These are phyloP conservation scores for Allium cepa DNA, from an alignment of 106 monocot genomes.

Conservation along the genomic window DNA sequence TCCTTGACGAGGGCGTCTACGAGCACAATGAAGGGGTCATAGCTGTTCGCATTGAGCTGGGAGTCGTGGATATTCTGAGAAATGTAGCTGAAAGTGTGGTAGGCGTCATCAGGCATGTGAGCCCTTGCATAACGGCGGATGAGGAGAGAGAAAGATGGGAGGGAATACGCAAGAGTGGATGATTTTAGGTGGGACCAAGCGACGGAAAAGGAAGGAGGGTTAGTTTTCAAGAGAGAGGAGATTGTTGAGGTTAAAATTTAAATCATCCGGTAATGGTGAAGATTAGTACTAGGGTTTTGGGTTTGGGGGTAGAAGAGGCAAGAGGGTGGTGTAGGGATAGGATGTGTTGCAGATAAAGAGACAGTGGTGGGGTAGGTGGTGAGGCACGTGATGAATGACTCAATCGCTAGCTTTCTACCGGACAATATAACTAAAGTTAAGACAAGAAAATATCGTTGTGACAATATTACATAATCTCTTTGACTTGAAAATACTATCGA, in stretches of 20 bases:
- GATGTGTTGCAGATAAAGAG: slow-evolving; percentile 15
- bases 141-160: slow-evolving; percentile 32
- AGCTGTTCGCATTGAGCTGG: neutral
- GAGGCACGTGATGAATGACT: too few relatives aligned
- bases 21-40: slow-evolving; percentile 34
- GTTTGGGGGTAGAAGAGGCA: slow-evolving; percentile 3
- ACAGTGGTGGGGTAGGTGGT: neutral
- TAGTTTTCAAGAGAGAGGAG: slow-evolving; percentile 3
- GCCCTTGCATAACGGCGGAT: slow-evolving; percentile 60
- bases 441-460: too few relatives aligned
- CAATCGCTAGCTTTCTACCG: too few relatives aligned
- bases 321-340: slow-evolving; percentile 19
- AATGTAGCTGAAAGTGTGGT: slow-evolving; percentile 24
- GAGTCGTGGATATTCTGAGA: slow-evolving; percentile 1
- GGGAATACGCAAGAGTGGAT: slow-evolving; percentile 17
- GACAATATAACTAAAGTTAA: too few relatives aligned
- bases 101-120: slow-evolving; percentile 34
- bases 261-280: too few relatives aligned
- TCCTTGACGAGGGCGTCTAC: slow-evolving; percentile 80
- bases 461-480: too few relatives aligned
- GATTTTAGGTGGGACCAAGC: slow-evolving; percentile 52
- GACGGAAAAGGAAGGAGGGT: slow-evolving; percentile 26
- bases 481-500: too few relatives aligned
- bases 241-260: too few relatives aligned
- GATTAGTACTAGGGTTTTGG: neutral